Percentiles rank a stretch among this genome's conserved stretches.
These are phyloP conservation scores for Kockovaella imperatae DNA, from an alignment of 768 basidiomycete species.

Conservation along the genomic window DNA sequence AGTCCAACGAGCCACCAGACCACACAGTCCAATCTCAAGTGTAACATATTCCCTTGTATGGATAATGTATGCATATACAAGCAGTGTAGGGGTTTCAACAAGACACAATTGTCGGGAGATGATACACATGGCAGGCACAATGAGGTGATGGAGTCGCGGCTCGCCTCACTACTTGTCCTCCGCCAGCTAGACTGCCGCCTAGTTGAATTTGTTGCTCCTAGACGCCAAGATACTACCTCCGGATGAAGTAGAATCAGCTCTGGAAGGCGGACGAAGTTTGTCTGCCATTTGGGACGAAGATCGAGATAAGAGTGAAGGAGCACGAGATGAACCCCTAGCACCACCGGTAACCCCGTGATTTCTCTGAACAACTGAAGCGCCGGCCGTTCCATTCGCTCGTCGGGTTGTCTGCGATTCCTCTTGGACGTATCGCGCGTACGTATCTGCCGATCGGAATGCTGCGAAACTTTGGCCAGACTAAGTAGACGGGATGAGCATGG, in stretches of 20 bases:
- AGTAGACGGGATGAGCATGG: neutral
- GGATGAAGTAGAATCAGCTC: neutral
- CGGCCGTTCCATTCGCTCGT: constrained; percentile 9
- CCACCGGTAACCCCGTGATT: neutral
- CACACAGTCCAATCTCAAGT: no score
- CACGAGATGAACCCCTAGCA: neutral
- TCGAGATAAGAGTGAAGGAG: neutral
- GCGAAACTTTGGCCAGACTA: neutral
- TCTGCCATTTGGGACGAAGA: no score
- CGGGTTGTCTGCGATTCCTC: constrained; percentile 21
- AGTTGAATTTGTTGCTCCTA: neutral
- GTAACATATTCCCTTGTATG: no score
- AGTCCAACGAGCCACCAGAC: no score
- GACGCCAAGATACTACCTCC: neutral
- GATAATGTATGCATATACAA: no score
- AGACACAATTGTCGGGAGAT: no score
- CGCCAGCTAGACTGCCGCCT: no score
- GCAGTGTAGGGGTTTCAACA: no score
- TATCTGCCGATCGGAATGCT: constrained; percentile 3
- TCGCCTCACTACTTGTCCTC: no score
- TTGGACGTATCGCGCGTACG: constrained; percentile 9
- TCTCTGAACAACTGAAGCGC: constrained; percentile 13
- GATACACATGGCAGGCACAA: no score
- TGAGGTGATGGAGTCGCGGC: no score
- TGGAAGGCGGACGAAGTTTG: no score